Base-by-base conservation (phyloP, 2,329 filamentous ascomycete genomes). In the Cladophialophora bantiana region DNA sequence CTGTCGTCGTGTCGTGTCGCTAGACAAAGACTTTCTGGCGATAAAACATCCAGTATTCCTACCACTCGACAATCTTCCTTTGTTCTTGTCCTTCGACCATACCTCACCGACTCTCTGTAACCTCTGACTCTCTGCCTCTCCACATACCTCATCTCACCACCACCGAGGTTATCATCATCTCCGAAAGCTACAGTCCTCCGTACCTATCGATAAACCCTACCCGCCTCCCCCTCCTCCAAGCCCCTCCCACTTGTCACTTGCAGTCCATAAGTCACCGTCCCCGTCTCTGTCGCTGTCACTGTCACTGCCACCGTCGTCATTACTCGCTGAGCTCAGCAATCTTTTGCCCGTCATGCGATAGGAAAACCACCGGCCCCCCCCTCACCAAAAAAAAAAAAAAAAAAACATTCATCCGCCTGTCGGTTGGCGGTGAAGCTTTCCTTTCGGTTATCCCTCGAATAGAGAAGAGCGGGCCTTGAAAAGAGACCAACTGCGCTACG, bases 321-420 rank as follows among this genome's bases (percentile, higher is more conserved):
- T 7, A 31, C 35, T 18, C 36, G 50, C 55, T 40, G 32, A 59
- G 20, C 35, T 64, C 62, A 52, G 54, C 62, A 53, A 64, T 13
- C 18, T 35, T 50, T 34, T 45, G 58, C 13, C 40, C 54, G 20
- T 32, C 34, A 57, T 50, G 60, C 60, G 36, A 63, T 63, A 59
- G 53, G 7, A 57, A 38, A 50, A 20, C 38, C 38, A 45, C 31
- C 18, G 13, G 2, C 32, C 35, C 13, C 26, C 26, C 26, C 26
- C 26, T n/a, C n/a, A n/a, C n/a, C n/a, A n/a, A n/a, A n/a, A n/a
- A n/a, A n/a, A n/a, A n/a, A n/a, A n/a, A n/a, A n/a, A n/a, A 26
- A 26, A 26, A 26, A 26, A 26, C 26, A 26, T 26, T 26, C 26
- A 35, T 59, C 35, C 45, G 26, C 18, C 20, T 50, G 20, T 50